Base-by-base conservation (phyloP, 345 rosid genomes). In the Leavenworthia alabamica region DNA sequence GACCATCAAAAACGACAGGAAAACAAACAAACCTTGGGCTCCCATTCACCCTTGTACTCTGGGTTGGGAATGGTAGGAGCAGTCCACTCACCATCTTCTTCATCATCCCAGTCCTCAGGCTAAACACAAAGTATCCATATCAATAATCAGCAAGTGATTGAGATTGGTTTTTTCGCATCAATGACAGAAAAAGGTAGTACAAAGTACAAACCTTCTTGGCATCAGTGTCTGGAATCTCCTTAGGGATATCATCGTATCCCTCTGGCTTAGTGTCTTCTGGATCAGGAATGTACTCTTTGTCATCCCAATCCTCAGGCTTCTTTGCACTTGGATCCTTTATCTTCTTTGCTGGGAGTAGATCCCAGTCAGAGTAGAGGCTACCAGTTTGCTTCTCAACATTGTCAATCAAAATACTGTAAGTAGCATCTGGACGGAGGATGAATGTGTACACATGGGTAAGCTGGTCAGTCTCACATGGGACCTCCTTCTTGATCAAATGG, bases 221-320 rank as follows among this genome's bases (percentile, higher is more conserved):
- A 48, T 90, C 99, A 29, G 93, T 51, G 73, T 94, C 99, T 31
- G 86, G 62, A 27, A 94, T 80, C 79, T 94, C 99, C 80, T 88
- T 80, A 3, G 89, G 95, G 70, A 94, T 90, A 75, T 90, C 96
- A 82, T 94, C 97, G 51, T 94, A 94, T 8, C 97, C 99, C 79
- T 75, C 96, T 35, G 99, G 97, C 73, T 94, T 94, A 64, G 67
- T 79, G 66, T 94, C 99, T 80, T 90, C 96, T 0, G 97, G 96
- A 49, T 94, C 99, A 49, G 93, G 68, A 71, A 90, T 94, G 60
- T 64, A 88, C 69, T 90, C 90, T 69, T 84, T 82, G 62, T 86
- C 97, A 22, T 90, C 99, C 99, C 99, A 94, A 68, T 94, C 99
- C 75, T 88, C 97, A 46, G 99, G 99, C 97, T 90, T 94, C 77